A percentile compares a stretch with the other conserved stretches of the same genome.
Conservation (phyloP, 257 asterid species). For the Apocynum venetum region DNA sequence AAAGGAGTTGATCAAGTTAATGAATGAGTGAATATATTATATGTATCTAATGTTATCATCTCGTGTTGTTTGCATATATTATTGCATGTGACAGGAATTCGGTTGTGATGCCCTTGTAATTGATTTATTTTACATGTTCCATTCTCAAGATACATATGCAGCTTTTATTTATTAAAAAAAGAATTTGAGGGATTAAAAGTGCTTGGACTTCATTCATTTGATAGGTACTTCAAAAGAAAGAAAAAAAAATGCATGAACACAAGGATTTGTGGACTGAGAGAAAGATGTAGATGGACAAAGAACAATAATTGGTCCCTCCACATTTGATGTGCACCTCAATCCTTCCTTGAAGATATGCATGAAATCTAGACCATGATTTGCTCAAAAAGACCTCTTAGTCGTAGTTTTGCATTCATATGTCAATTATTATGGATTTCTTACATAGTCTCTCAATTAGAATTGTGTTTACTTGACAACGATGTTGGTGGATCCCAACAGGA, state of each 20-base stretch:
- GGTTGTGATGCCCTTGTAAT: too few relatives aligned
- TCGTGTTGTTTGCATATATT: neutral
- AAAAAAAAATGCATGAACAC: neutral
- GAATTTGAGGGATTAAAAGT: too few relatives aligned
- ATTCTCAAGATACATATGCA: too few relatives aligned
- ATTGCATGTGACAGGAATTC: too few relatives aligned
- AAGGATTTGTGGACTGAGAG: neutral
- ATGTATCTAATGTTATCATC: too few relatives aligned
- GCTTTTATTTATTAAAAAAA: too few relatives aligned
- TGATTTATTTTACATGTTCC: too few relatives aligned
- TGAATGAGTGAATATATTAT: too few relatives aligned
- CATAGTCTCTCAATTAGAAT: neutral
- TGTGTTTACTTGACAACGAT: slow-evolving; percentile 9
- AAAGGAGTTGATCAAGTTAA: too few relatives aligned
- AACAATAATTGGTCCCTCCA: neutral
- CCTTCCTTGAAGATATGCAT: neutral
- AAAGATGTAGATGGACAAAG: neutral
- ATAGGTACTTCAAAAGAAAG: too few relatives aligned
- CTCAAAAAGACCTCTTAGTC: neutral
- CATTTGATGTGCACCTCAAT: neutral
- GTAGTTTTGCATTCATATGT: neutral
- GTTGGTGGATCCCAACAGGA: slow-evolving; percentile 15
- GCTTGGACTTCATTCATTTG: too few relatives aligned
- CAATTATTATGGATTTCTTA: neutral
- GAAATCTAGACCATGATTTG: neutral